Conservation (phyloP, 257 asterid genomes). For the Coffea eugenioides region DNA sequence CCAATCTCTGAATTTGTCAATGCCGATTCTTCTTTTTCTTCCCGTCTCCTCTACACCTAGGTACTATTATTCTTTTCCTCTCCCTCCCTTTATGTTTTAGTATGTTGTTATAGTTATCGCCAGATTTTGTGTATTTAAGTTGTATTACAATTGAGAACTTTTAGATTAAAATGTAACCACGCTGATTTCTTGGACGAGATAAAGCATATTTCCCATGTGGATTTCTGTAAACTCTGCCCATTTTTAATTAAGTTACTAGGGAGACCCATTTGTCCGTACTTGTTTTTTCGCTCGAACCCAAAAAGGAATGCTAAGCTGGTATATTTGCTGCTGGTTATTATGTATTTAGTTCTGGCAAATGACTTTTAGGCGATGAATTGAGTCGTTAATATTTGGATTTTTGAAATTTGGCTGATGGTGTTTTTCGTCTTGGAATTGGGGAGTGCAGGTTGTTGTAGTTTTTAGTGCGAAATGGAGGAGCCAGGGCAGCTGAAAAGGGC, state of each 20-base stretch:
- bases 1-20: constrained; percentile 13
- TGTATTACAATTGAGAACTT: background rate
- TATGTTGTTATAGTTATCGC: background rate
- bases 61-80: constrained; percentile 2
- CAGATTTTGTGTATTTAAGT: background rate
- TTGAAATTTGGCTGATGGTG: background rate
- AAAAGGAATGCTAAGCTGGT: background rate
- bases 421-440: constrained; percentile 7
- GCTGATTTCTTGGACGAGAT: background rate
- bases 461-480: constrained; percentile 69
- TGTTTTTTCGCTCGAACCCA: background rate
- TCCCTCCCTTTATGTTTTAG: background rate
- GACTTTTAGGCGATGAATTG: background rate
- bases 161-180: background rate
- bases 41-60: constrained; percentile 13
- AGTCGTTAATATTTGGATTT: background rate
- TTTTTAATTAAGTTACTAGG: background rate
- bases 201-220: background rate
- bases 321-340: background rate
- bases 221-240: background rate
- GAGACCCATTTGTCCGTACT: background rate
- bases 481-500: constrained; percentile 75
- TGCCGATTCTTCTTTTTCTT: constrained; percentile 28
- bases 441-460: constrained; percentile 35
- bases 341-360: constrained; percentile 2